phyloP scores from a whole-genome alignment of 306 rosid species.

The Fragaria vesca region DNA sequence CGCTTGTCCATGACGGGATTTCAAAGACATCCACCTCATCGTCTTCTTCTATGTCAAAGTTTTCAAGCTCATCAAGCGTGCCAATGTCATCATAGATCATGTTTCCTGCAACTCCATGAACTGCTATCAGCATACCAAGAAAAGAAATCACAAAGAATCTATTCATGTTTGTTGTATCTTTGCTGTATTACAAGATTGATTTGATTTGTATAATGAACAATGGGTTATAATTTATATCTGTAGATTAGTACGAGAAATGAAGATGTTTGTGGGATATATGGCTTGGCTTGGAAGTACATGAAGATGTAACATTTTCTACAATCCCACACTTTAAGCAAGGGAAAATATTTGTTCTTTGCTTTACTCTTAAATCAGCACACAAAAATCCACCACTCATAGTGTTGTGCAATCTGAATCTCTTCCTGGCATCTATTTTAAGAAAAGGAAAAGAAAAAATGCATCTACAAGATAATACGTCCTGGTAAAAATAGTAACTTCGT shows the following conservation, averaged over 20 bases:
- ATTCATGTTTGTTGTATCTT: constrained; percentile 48
- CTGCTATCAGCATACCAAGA: constrained; percentile 52
- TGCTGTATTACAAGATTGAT: constrained; percentile 41
- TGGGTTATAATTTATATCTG: constrained; percentile 66
- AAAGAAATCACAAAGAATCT: constrained; percentile 48
- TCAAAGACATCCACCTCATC: constrained; percentile 46
- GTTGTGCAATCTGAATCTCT: constrained; percentile 23
- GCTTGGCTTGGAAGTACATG: constrained; percentile 99
- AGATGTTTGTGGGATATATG: constrained; percentile 60
- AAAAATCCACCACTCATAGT: constrained; percentile 44
- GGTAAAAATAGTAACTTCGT: neutral
- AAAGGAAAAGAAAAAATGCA: constrained; percentile 6
- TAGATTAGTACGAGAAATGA: constrained; percentile 59
- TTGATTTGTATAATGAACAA: constrained; percentile 67
- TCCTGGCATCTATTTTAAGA: constrained; percentile 28
- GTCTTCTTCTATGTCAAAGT: constrained; percentile 52
- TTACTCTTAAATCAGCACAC: constrained; percentile 78
- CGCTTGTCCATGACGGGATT: constrained; percentile 71
- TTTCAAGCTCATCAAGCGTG: constrained; percentile 51
- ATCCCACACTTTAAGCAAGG: constrained; percentile 95
- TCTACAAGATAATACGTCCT: constrained; percentile 2
- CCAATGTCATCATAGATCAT: constrained; percentile 40
- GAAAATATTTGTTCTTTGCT: constrained; percentile 66
- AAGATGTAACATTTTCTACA: constrained; percentile 71
- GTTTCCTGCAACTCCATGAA: constrained; percentile 59